These are phyloP conservation scores for Ogataea paradorogensis DNA, from an alignment of 805 yeast genomes.

Conservation along the genomic window DNA sequence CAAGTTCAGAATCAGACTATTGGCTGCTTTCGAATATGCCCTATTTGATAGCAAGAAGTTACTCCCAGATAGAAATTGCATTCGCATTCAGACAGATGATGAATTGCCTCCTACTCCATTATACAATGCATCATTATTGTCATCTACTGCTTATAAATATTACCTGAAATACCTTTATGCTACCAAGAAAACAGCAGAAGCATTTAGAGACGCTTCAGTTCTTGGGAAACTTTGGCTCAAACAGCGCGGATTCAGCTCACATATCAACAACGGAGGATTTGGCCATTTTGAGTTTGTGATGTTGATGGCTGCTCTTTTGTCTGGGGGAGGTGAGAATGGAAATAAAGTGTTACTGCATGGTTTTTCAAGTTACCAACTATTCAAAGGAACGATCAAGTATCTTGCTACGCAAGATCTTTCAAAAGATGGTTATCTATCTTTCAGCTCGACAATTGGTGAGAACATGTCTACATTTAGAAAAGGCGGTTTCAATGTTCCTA, in stretches of 20 bases:
- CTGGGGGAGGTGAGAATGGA: conserved; percentile 78
- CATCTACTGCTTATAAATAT: conserved; percentile 65
- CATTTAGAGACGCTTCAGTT: conserved; percentile 82
- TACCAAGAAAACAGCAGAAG: conserved; percentile 69
- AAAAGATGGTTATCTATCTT: conserved; percentile 61
- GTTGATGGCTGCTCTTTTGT: conserved; percentile 73
- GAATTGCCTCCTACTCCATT: conserved; percentile 74
- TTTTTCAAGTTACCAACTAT: conserved; percentile 88
- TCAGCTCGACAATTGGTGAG: conserved; percentile 55
- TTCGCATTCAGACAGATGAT: conserved; percentile 56
- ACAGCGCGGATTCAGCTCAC: conserved; percentile 77
- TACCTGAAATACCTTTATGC: conserved; percentile 75
- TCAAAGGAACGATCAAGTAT: conserved; percentile 82
- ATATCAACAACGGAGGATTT: conserved; percentile 68
- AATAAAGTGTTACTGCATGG: conserved; percentile 79
- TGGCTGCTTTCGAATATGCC: conserved; percentile 70
- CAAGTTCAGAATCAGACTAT: conserved; percentile 65
- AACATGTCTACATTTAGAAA: conserved; percentile 42
- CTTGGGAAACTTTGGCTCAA: conserved; percentile 87
- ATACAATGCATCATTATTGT: conserved; percentile 77
- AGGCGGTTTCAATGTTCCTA: conserved; percentile 69
- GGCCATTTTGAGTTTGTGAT: conserved; percentile 89
- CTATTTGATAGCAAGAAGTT: conserved; percentile 73
- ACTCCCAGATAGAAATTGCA: conserved; percentile 76
- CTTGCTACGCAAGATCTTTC: conserved; percentile 76